Conservation (phyloP, 1,139 yeast species). For the Yamadazyma conglobata region DNA sequence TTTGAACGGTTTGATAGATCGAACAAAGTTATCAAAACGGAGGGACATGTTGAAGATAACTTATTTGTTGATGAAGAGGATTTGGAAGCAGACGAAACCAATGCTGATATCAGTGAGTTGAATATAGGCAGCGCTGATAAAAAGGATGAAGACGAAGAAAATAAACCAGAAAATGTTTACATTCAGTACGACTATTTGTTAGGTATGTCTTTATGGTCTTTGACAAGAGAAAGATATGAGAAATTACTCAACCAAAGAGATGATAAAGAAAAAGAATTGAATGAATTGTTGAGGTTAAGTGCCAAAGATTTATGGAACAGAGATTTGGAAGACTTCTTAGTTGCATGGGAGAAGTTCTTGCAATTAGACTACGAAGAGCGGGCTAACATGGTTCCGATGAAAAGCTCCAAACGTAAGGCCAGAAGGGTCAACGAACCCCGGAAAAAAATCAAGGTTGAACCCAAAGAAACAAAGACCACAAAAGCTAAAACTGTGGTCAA, state of each 20-base stretch:
- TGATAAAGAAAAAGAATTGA: constrained; percentile 70
- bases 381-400: constrained; percentile 26
- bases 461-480: constrained; percentile 2
- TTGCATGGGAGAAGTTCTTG: constrained; percentile 62
- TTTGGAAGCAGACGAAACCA: constrained; percentile 35
- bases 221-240: constrained; percentile 86
- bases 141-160: constrained; percentile 27
- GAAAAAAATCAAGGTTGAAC: constrained; percentile 15
- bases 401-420: constrained; percentile 27
- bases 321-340: constrained; percentile 73
- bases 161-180: constrained; percentile 41
- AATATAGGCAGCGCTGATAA: constrained; percentile 27
- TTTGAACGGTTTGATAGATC: constrained; percentile 76
- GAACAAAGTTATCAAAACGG: constrained; percentile 48
- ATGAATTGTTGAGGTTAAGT: constrained; percentile 57
- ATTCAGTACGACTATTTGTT: constrained; percentile 70
- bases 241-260: constrained; percentile 69
- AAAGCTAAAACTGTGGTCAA: constrained; percentile 8
- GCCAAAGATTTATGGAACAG: constrained; percentile 87
- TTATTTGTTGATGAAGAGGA: constrained; percentile 22
- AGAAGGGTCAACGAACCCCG: constrained; percentile 18
- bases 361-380: constrained; percentile 32
- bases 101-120: constrained; percentile 36
- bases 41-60: constrained; percentile 7
- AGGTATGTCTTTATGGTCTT: constrained; percentile 92